Evolutionary conservation across 805 yeast species (phyloP).

Genomic region (Komagataella mondaviorum): DNA sequence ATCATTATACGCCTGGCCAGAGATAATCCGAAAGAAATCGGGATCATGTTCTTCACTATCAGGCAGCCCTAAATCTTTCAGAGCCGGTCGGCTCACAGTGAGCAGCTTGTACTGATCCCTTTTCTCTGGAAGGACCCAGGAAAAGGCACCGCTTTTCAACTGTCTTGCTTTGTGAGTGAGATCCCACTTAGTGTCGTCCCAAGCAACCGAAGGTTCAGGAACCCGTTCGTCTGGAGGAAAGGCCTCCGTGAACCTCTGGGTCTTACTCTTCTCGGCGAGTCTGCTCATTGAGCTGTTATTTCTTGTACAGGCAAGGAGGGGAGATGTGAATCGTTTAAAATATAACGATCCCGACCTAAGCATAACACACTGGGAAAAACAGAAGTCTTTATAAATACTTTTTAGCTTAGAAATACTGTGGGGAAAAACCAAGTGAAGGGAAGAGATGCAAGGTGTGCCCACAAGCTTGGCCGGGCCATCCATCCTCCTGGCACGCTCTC

Average conservation of each 20-base stretch:
- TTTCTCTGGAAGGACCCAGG: slow-evolving; percentile 59
- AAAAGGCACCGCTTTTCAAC: slow-evolving; percentile 49
- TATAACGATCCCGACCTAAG: background rate
- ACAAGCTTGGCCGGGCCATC: background rate
- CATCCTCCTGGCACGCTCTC: background rate
- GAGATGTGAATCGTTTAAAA: background rate
- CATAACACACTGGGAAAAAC: background rate
- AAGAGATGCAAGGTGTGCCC: background rate
- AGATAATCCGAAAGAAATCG: slow-evolving; percentile 37
- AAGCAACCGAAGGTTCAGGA: slow-evolving; percentile 13
- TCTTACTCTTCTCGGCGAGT: slow-evolving; percentile 12
- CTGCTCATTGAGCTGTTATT: slow-evolving; percentile 3
- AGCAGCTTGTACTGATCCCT: slow-evolving; percentile 40
- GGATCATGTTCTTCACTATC: slow-evolving; percentile 23
- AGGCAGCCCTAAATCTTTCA: slow-evolving; percentile 46
- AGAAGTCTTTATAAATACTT: background rate
- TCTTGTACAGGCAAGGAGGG: background rate
- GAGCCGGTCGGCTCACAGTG: slow-evolving; percentile 44
- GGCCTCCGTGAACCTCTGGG: slow-evolving; percentile 14
- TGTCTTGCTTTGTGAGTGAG: slow-evolving; percentile 38
- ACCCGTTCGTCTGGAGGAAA: slow-evolving; percentile 16
- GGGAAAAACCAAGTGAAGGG: background rate
- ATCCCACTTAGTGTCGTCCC: slow-evolving; percentile 13
- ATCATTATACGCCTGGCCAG: slow-evolving; percentile 37
- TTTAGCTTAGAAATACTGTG: background rate